Conservation (phyloP, 2,329 filamentous ascomycete species). For the Verticillium isaacii region DNA sequence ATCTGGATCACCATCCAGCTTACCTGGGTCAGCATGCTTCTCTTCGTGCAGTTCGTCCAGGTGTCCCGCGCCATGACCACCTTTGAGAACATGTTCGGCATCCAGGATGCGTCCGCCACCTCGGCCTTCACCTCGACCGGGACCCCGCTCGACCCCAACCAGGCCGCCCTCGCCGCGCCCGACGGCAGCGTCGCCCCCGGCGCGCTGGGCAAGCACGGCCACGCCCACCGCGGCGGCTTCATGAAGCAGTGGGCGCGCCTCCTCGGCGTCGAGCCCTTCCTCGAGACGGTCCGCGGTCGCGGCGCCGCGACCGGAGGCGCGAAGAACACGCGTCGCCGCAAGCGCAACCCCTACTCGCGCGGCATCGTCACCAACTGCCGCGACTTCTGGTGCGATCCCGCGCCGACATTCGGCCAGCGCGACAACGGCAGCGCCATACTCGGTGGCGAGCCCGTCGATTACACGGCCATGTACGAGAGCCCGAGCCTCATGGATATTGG, state of each 20-base stretch:
- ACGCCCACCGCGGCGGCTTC: slow-evolving; percentile 58
- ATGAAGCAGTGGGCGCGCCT: slow-evolving; percentile 78
- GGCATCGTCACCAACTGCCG: slow-evolving; percentile 85
- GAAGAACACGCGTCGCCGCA: slow-evolving; percentile 46
- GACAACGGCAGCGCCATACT: slow-evolving; percentile 72
- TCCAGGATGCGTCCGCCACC: slow-evolving; percentile 60
- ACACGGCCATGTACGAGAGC: slow-evolving; percentile 83
- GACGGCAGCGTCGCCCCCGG: slow-evolving; percentile 34
- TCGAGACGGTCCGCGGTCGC: slow-evolving; percentile 84
- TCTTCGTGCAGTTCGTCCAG: slow-evolving; percentile 90
- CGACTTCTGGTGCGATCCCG: slow-evolving; percentile 94
- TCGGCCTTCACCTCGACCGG: slow-evolving; percentile 76
- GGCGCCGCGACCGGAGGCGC: slow-evolving; percentile 53
- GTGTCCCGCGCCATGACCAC: slow-evolving; percentile 91
- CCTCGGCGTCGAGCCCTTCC: slow-evolving; percentile 87
- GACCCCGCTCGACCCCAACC: slow-evolving; percentile 63
- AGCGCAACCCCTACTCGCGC: slow-evolving; percentile 77
- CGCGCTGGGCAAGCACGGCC: slow-evolving; percentile 36
- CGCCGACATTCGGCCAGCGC: slow-evolving; percentile 71
- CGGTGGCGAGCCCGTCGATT: slow-evolving; percentile 77
- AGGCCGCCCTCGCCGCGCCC: slow-evolving; percentile 56
- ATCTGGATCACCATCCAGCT: slow-evolving; percentile 81
- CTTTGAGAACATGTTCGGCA: slow-evolving; percentile 90
- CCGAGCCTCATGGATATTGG: slow-evolving; percentile 61
- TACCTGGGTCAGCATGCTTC: slow-evolving; percentile 94